phyloP scores from a whole-genome alignment of 371 early-diverging fungal species.

The Synchytrium microbalum region DNA sequence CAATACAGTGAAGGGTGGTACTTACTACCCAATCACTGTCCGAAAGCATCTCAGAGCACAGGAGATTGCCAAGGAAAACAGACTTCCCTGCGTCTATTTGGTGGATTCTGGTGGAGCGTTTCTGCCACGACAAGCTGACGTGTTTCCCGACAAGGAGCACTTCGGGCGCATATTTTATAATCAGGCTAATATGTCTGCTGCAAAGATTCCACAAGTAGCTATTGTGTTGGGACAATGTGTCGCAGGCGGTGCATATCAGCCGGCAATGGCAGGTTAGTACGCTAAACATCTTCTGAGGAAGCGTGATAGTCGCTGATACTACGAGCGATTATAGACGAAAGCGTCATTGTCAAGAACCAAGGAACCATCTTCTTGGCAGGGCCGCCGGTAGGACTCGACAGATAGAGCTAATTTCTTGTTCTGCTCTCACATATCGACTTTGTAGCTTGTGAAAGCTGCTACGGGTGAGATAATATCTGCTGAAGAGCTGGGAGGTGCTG shows the following conservation, averaged over 20 bases:
- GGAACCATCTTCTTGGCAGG: slow-evolving; percentile 97
- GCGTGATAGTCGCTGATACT: not conserved
- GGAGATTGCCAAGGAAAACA: slow-evolving; percentile 92
- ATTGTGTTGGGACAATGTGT: slow-evolving; percentile 97
- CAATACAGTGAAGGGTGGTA: slow-evolving; percentile 73
- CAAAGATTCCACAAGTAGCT: slow-evolving; percentile 52
- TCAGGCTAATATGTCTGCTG: slow-evolving; percentile 84
- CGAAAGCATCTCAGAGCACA: slow-evolving; percentile 97
- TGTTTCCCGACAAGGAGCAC: slow-evolving; percentile 96
- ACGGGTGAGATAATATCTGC: slow-evolving; percentile 93
- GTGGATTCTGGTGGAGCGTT: slow-evolving; percentile 98
- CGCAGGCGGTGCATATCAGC: slow-evolving; percentile 97
- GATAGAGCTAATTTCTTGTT: not conserved
- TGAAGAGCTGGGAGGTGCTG: slow-evolving; percentile 95
- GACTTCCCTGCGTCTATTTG: slow-evolving; percentile 91
- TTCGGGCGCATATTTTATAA: slow-evolving; percentile 96
- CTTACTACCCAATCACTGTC: slow-evolving; percentile 88
- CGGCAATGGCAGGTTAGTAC: slow-evolving; percentile 77
- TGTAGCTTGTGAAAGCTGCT: slow-evolving; percentile 79
- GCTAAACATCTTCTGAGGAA: not conserved
- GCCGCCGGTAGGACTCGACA: slow-evolving; percentile 61
- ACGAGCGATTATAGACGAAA: slow-evolving; percentile 57
- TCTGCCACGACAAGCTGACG: slow-evolving; percentile 83
- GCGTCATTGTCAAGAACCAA: slow-evolving; percentile 90
- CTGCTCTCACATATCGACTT: not conserved